phyloP scores from a whole-genome alignment of 805 yeast genomes.

The Yamadazyma kitorensis region DNA sequence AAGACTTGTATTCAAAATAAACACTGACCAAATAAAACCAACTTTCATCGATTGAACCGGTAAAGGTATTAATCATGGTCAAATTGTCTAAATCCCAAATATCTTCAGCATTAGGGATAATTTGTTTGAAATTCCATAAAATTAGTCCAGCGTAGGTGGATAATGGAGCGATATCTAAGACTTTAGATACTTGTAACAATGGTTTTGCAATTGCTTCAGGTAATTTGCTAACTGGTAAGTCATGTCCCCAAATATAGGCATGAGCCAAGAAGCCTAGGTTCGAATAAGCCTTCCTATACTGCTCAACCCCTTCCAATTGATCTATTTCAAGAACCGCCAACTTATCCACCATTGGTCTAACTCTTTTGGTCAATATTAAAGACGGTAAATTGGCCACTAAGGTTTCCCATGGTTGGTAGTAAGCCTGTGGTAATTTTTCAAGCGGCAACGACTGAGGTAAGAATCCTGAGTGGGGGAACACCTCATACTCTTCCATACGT shows the following conservation, averaged over 20 bases:
- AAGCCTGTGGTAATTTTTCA: constrained; percentile 52
- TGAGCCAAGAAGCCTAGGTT: constrained; percentile 78
- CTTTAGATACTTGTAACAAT: constrained; percentile 53
- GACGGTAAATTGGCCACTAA: constrained; percentile 68
- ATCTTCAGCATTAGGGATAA: constrained; percentile 43
- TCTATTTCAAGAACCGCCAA: constrained; percentile 56
- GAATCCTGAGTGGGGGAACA: constrained; percentile 73
- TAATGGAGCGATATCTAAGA: constrained; percentile 75
- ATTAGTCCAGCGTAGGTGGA: constrained; percentile 86
- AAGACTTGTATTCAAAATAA: constrained; percentile 81
- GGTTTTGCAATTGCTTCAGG: constrained; percentile 75
- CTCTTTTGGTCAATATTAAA: constrained; percentile 59
- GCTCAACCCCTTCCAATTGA: constrained; percentile 42
- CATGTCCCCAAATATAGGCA: constrained; percentile 86
- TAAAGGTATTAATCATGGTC: constrained; percentile 78
- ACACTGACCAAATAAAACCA: constrained; percentile 93
- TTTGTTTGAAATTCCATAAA: constrained; percentile 80
- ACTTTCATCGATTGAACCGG: constrained; percentile 87
- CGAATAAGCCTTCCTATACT: constrained; percentile 78
- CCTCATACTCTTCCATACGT: constrained; percentile 57
- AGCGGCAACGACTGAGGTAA: constrained; percentile 71
- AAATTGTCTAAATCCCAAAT: constrained; percentile 62
- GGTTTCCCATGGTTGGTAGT: constrained; percentile 76
- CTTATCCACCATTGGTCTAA: constrained; percentile 62
- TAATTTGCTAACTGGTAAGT: constrained; percentile 55